Conservation (phyloP, 1,284 basidiomycete genomes). For the Ustilago curta region DNA sequence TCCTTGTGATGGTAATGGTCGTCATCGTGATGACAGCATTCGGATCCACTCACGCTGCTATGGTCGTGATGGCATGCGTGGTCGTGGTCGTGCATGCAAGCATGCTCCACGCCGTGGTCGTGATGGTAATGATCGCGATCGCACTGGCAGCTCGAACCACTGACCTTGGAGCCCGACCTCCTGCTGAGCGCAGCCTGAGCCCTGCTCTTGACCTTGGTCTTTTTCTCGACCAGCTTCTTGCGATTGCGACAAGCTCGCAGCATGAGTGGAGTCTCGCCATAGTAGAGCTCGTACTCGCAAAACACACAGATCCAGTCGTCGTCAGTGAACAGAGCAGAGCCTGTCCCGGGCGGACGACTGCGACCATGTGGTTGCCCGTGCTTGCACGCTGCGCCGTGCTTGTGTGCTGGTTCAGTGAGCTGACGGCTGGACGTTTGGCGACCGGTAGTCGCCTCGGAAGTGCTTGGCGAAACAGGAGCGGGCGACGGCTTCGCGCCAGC, state of each 20-base stretch:
- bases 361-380: constrained; percentile 18
- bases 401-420: constrained; percentile 61
- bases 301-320: constrained; percentile 69
- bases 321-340: constrained; percentile 42
- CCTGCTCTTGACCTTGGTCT: constrained; percentile 62
- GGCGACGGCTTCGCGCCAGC: neutral
- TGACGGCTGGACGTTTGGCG: constrained; percentile 41
- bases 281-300: constrained; percentile 70
- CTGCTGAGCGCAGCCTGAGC: constrained; percentile 40
- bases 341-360: constrained; percentile 11
- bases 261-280: constrained; percentile 65
- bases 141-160: constrained; percentile 8
- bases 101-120: constrained; percentile 9
- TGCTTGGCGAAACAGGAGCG: constrained; percentile 1
- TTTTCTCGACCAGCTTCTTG: constrained; percentile 64
- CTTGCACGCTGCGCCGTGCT: constrained; percentile 23
- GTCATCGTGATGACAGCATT: constrained; percentile 16
- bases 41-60: constrained; percentile 8
- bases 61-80: constrained; percentile 25
- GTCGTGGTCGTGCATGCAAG: constrained; percentile 12
- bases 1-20: constrained; percentile 6
- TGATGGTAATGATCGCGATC: constrained; percentile 20
- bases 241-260: constrained; percentile 60
- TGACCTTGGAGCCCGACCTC: constrained; percentile 4
- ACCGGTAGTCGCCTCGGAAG: constrained; percentile 10